Percentiles rank a stretch among this genome's conserved stretches.
phyloP scores from a whole-genome alignment of 345 rosid species.

The Aegle marmelos region DNA sequence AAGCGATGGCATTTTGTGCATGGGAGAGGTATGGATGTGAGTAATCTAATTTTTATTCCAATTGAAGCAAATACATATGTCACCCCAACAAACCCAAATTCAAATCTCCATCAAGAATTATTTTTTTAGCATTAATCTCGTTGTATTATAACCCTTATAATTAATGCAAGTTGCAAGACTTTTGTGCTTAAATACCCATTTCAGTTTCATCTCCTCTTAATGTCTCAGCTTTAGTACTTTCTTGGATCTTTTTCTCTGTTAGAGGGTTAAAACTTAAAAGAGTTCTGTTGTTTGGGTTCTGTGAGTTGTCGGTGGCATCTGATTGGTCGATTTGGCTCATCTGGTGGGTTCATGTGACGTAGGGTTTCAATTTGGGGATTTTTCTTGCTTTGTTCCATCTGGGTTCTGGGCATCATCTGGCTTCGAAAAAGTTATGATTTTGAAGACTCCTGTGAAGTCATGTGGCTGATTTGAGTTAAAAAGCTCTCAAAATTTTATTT shows the following conservation, averaged over 20 bases:
- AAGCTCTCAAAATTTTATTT: neutral
- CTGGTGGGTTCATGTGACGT: neutral
- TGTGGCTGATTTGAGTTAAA: neutral
- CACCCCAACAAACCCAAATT: conserved; percentile 7
- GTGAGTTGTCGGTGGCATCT: neutral
- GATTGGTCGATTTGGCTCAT: conserved; percentile 3
- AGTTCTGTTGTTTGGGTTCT: neutral
- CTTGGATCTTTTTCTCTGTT: conserved; percentile 10
- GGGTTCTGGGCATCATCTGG: neutral
- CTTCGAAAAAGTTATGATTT: neutral
- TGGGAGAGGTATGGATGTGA: conserved; percentile 8
- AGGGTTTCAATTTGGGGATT: neutral
- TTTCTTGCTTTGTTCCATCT: neutral
- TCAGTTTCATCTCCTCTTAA: neutral
- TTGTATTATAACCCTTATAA: neutral
- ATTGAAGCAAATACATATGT: neutral
- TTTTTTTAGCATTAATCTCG: neutral
- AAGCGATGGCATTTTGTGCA: conserved; percentile 7
- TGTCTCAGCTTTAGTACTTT: neutral
- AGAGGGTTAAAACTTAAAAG: neutral
- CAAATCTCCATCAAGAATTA: neutral
- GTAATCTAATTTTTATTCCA: neutral
- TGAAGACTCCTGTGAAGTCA: neutral
- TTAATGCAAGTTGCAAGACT: conserved; percentile 1
- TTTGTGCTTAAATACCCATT: neutral